phyloP scores from a whole-genome alignment of 768 basidiomycete genomes.

The Russula vinacea region DNA sequence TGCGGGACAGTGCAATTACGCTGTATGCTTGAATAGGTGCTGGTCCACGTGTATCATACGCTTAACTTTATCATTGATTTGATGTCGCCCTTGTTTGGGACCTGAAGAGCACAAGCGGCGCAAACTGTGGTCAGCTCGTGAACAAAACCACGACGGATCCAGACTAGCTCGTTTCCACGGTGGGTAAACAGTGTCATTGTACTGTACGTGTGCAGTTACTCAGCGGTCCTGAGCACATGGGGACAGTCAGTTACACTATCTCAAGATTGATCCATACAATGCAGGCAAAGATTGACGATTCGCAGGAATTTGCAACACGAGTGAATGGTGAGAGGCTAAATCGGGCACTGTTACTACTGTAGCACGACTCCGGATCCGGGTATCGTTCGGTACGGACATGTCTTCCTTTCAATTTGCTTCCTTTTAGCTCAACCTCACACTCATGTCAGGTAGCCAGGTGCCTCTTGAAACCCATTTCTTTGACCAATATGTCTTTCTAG shows the following conservation, averaged over 20 bases:
- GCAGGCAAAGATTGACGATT: background rate
- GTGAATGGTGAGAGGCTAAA: too few relatives aligned
- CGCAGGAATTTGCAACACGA: background rate
- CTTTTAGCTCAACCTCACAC: background rate
- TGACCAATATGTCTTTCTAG: slow-evolving; percentile 5
- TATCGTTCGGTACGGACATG: too few relatives aligned
- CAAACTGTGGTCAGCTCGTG: background rate
- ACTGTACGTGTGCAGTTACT: background rate
- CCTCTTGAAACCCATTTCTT: background rate
- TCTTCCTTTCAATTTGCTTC: too few relatives aligned
- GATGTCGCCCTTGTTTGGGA: background rate
- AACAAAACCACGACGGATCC: background rate
- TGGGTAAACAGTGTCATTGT: background rate
- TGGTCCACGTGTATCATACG: background rate
- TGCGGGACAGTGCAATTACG: background rate
- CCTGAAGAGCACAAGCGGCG: background rate
- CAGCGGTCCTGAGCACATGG: background rate
- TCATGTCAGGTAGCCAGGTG: slow-evolving; percentile 12
- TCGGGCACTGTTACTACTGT: too few relatives aligned
- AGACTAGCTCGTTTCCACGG: background rate
- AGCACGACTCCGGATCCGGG: too few relatives aligned
- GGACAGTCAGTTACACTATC: background rate
- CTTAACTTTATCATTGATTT: background rate
- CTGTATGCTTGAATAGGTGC: too few relatives aligned
- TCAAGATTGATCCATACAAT: background rate